These are phyloP conservation scores for Mallotus repandus DNA, from an alignment of 441 rosid genomes.

Conservation along the genomic window DNA sequence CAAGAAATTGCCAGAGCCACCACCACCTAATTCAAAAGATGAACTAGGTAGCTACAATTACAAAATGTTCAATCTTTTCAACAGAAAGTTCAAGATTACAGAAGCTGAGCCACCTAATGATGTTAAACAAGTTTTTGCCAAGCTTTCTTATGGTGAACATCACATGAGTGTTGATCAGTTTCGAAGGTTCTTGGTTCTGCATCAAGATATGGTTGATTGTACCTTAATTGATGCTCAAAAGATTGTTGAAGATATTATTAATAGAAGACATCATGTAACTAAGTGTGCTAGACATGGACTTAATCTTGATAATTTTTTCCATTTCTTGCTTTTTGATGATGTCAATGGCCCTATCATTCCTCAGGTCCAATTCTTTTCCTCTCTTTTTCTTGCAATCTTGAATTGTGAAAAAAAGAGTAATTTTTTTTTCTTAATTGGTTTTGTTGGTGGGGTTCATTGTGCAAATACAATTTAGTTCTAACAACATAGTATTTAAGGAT, in stretches of 20 bases:
- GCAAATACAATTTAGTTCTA: background rate
- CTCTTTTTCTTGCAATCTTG: background rate
- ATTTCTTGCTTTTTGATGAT: constrained; percentile 57
- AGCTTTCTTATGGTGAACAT: constrained; percentile 52
- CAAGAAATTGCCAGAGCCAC: background rate
- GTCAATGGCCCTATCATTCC: constrained; percentile 53
- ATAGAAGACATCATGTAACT: constrained; percentile 41
- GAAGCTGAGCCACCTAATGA: constrained; percentile 64
- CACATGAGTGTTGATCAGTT: constrained; percentile 58
- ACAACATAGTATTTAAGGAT: background rate
- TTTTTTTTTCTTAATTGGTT: background rate
- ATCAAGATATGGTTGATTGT: constrained; percentile 53
- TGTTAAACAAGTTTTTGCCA: constrained; percentile 47
- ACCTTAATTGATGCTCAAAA: constrained; percentile 61
- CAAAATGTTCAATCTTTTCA: constrained; percentile 70
- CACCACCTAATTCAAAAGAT: background rate
- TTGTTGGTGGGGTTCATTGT: background rate
- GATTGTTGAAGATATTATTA: constrained; percentile 50
- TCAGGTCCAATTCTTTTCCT: constrained; percentile 31
- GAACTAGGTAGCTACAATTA: constrained; percentile 58
- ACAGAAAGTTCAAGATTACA: constrained; percentile 54
- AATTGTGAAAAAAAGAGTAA: too few species aligned
- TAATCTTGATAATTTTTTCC: constrained; percentile 68
- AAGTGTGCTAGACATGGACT: constrained; percentile 40
- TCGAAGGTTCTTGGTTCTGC: constrained; percentile 54